Conservation (phyloP, 768 basidiomycete genomes). For the Naganishia vishniacii region DNA sequence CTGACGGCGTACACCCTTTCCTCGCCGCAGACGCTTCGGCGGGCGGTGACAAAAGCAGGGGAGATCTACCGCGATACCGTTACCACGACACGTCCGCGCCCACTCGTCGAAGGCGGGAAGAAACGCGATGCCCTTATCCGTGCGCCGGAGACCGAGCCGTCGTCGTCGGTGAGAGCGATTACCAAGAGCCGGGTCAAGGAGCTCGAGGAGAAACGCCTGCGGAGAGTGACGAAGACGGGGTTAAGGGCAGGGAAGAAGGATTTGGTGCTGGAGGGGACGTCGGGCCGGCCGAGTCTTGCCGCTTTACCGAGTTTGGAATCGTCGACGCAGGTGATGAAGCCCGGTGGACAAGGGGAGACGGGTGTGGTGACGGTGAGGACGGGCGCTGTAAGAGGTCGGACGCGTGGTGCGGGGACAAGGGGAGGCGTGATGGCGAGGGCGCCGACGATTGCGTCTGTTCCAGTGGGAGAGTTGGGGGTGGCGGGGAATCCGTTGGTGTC, state of each 20-base stretch:
- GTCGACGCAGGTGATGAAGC: too few species aligned
- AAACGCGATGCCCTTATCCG: neutral
- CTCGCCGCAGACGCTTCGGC: slow-evolving; percentile 4
- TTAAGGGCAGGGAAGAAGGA: too few species aligned
- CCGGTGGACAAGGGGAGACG: too few species aligned
- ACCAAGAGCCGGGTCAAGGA: neutral
- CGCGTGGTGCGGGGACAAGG: too few species aligned
- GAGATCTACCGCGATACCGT: neutral
- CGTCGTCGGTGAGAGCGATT: neutral
- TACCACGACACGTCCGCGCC: neutral
- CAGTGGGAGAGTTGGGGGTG: neutral
- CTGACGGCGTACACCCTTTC: slow-evolving; percentile 16
- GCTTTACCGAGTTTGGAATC: too few species aligned
- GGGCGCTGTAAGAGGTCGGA: too few species aligned
- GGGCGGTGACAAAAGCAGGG: neutral
- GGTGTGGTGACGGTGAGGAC: too few species aligned
- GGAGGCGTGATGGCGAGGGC: too few species aligned
- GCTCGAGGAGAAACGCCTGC: slow-evolving; percentile 1
- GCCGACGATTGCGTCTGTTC: too few species aligned
- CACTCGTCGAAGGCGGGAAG: slow-evolving; percentile 10
- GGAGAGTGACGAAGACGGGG: neutral
- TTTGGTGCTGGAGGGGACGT: neutral
- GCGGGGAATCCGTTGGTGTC: neutral
- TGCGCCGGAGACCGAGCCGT: too few species aligned
- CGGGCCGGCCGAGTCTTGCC: neutral